A percentile compares a stretch with the other conserved stretches of the same genome.
These are phyloP conservation scores for Aristolochia californica DNA, from an alignment of 164 flowering plant species.

Conservation along the genomic window DNA sequence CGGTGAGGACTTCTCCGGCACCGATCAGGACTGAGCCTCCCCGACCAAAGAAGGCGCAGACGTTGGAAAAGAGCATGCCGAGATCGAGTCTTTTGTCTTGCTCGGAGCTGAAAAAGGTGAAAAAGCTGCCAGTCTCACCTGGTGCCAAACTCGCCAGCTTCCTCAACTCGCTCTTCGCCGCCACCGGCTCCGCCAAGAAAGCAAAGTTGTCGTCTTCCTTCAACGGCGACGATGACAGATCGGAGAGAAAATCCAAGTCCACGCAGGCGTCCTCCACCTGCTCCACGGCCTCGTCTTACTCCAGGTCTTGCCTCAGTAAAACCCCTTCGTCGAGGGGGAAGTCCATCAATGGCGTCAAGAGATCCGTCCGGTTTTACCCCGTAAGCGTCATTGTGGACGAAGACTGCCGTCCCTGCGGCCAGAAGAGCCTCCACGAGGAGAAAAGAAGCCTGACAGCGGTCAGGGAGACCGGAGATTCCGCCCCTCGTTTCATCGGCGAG, in stretches of 20 bases:
- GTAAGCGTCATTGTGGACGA: constrained; percentile 61
- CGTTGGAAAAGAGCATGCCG: constrained; percentile 39
- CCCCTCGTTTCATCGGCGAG: constrained; percentile 8
- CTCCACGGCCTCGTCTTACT: constrained; percentile 71
- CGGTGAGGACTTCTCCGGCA: constrained; percentile 33
- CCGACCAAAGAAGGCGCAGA: constrained; percentile 17
- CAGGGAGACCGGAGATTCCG: constrained; percentile 11
- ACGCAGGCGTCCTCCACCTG: constrained; percentile 34
- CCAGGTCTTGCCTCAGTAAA: constrained; percentile 78
- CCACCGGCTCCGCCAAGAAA: constrained; percentile 32
- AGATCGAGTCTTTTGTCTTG: constrained; percentile 68
- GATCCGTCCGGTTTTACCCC: constrained; percentile 75
- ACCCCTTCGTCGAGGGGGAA: constrained; percentile 44
- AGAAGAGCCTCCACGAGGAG: constrained; percentile 28
- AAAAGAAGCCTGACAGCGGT: constrained; percentile 9
- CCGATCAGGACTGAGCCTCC: background rate
- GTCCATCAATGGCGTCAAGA: constrained; percentile 27
- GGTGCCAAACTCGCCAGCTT: constrained; percentile 68
- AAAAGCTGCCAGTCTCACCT: constrained; percentile 76
- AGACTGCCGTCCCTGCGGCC: constrained; percentile 47
- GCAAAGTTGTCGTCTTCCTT: constrained; percentile 19
- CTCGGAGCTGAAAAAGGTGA: constrained; percentile 68
- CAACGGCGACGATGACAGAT: constrained; percentile 3
- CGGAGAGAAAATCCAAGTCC: constrained; percentile 21
- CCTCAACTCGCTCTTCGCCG: constrained; percentile 60